phyloP scores from a whole-genome alignment of 1,284 basidiomycete species.

The Pholiota adiposa region DNA sequence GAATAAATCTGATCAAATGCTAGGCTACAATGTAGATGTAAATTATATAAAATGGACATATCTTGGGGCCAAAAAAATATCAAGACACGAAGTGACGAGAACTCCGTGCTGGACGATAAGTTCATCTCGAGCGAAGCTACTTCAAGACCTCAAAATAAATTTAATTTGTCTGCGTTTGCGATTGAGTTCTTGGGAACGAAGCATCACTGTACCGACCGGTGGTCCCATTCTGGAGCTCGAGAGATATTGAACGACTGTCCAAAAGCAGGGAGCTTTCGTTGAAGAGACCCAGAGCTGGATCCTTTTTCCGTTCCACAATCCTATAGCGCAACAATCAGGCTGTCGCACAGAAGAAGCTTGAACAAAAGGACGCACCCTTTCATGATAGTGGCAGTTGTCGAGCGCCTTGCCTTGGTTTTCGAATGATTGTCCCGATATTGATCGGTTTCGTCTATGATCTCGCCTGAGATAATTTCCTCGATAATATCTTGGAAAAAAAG shows the following conservation, averaged over 20 bases:
- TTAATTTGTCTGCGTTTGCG: not conserved
- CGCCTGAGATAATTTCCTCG: conserved; percentile 88
- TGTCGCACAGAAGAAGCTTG: not conserved
- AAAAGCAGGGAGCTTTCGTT: conserved; percentile 6
- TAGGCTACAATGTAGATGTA: too few relatives aligned
- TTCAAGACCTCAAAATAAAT: too few relatives aligned
- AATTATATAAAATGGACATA: not conserved
- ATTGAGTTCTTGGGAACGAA: not conserved
- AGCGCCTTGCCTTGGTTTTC: conserved; percentile 70
- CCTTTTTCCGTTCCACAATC: conserved; percentile 35
- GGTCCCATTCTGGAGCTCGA: conserved; percentile 7
- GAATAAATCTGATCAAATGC: too few relatives aligned
- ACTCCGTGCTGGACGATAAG: too few relatives aligned
- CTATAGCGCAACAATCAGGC: conserved; percentile 19
- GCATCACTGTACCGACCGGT: not conserved
- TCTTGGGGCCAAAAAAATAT: not conserved
- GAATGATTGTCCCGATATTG: conserved; percentile 85
- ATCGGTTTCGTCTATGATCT: conserved; percentile 93
- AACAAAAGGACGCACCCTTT: conserved; percentile 56
- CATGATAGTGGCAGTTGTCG: conserved; percentile 79
- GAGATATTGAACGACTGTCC: not conserved
- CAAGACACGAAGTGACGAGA: too few relatives aligned
- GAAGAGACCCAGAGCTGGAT: not conserved
- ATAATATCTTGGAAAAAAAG: conserved; percentile 58
- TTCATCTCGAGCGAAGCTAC: too few relatives aligned